phyloP scores from a whole-genome alignment of 169 alveolate species.

The Toxoplasma gondii region DNA sequence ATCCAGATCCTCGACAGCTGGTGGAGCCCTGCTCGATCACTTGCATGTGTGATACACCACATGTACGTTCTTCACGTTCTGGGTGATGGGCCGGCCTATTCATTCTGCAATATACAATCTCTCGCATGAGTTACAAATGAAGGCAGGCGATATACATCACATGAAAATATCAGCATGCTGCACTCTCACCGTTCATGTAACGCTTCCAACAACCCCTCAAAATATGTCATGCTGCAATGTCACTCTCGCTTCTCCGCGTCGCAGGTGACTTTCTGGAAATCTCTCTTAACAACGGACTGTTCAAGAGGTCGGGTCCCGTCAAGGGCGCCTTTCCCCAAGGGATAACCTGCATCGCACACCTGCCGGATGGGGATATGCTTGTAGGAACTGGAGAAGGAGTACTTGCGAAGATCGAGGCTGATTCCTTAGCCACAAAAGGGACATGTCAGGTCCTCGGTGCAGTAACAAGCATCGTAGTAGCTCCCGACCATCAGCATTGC shows the following conservation, averaged over 20 bases:
- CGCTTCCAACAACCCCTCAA: too few relatives aligned
- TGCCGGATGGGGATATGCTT: constrained; percentile 88
- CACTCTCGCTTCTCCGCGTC: background rate
- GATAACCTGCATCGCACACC: constrained; percentile 82
- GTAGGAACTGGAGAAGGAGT: constrained; percentile 93
- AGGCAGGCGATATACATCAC: too few relatives aligned
- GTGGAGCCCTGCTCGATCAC: too few relatives aligned
- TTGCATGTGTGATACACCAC: too few relatives aligned
- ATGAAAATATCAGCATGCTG: too few relatives aligned
- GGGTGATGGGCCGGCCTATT: too few relatives aligned
- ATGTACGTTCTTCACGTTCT: too few relatives aligned
- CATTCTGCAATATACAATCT: too few relatives aligned
- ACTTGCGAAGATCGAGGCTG: constrained; percentile 82
- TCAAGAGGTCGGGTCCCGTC: constrained; percentile 85
- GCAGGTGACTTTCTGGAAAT: constrained; percentile 63
- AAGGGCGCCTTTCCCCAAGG: constrained; percentile 86
- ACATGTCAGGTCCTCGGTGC: constrained; percentile 86
- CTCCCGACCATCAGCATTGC: constrained; percentile 89
- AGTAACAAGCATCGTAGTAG: constrained; percentile 86
- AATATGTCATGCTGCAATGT: too few relatives aligned
- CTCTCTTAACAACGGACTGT: constrained; percentile 77
- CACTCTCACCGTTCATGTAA: too few relatives aligned
- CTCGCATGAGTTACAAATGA: too few relatives aligned
- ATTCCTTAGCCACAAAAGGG: constrained; percentile 67
- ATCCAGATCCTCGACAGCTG: too few relatives aligned